Base-by-base conservation (phyloP, 2,329 filamentous ascomycete genomes). In the Xylariaceae sp. region DNA sequence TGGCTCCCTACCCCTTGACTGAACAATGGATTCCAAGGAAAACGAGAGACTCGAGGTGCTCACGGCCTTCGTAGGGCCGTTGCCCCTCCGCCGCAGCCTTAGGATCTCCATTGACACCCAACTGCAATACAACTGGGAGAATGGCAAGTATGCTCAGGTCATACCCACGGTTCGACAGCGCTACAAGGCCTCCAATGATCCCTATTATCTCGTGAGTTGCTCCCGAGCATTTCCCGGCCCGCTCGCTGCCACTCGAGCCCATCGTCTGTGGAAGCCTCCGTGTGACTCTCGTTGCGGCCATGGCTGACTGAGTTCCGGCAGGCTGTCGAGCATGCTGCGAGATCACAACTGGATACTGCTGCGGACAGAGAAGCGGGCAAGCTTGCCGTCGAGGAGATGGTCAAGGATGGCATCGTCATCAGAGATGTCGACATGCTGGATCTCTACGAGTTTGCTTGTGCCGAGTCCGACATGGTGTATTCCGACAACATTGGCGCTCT, bases 361-460 rank as follows among this genome's bases (percentile, higher is more conserved):
- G 42, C 46, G 2, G 64, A 70, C 35, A 67, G 65, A 44, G 60
- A 59, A 11, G 59, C 60, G 1, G 67, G 64, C 3, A 55, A 66
- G 19, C 54, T 62, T 5, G 58, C 63, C 6, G 55, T 74, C 3
- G 60, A 68, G 37, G 59, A 61, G 33, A 63, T 67, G 39, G 55
- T 72, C 39, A 62, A 63, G 39, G 65, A 72, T 31, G 62, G 60
- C 33, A 61, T 57, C 4, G 56, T 57, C 9, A 50, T 72, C 33
- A 64, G 64, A 29, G 73, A 77, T 40, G 53, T 63, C 3, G 69
- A 73, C 35, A 56, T 60, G 10, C 51, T 77, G 8, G 70, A 74
- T 39, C 58, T 78, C 14, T 65, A 73, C 16, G 72, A 76, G 41
- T 75, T 70, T 63, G 66, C 72, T 2, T 60, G 62, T n/a, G 53